A percentile compares a stretch with the other conserved stretches of the same genome.
phyloP scores from a whole-genome alignment of 371 early-diverging fungal species.

The Syncephalis plumigaleata region DNA sequence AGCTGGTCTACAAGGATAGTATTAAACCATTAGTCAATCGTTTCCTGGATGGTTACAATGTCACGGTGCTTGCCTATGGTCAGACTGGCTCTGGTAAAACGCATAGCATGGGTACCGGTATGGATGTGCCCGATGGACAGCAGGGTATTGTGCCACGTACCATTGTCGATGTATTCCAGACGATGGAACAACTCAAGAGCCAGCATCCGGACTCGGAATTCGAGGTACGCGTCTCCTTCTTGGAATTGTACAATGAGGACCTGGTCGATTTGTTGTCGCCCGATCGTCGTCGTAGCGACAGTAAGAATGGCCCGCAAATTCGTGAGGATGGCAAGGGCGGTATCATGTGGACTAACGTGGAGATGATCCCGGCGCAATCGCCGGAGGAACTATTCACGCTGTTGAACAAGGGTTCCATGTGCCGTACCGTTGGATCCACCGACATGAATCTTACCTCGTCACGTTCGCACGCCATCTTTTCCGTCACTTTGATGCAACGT shows the following conservation, averaged over 20 bases:
- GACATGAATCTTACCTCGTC: slow-evolving; percentile 95
- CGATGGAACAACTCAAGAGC: slow-evolving; percentile 22
- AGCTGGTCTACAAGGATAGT: slow-evolving; percentile 59
- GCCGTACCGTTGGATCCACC: slow-evolving; percentile 89
- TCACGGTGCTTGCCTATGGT: slow-evolving; percentile 85
- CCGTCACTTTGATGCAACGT: slow-evolving; percentile 27
- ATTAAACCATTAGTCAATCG: slow-evolving; percentile 57
- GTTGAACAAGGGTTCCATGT: slow-evolving; percentile 55
- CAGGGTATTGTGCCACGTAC: slow-evolving; percentile 86
- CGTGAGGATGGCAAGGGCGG: slow-evolving; percentile 85
- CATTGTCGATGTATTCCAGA: slow-evolving; percentile 63
- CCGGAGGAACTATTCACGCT: slow-evolving; percentile 65
- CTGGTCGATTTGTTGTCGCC: slow-evolving; percentile 63
- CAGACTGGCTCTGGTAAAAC: slow-evolving; percentile 70
- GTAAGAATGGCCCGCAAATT: slow-evolving; percentile 22
- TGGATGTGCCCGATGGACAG: slow-evolving; percentile 24
- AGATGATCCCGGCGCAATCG: slow-evolving; percentile 52
- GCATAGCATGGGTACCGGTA: slow-evolving; percentile 76
- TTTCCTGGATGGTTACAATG: slow-evolving; percentile 76
- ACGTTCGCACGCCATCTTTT: slow-evolving; percentile 96
- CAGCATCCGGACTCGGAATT: slow-evolving; percentile 25
- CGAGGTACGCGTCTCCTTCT: slow-evolving; percentile 38
- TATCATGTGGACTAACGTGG: slow-evolving; percentile 78
- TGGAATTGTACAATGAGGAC: slow-evolving; percentile 98
- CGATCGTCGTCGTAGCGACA: slow-evolving; percentile 9